Base-by-base conservation (phyloP, 2,329 filamentous ascomycete species). In the Leptosphaerulina australis region DNA sequence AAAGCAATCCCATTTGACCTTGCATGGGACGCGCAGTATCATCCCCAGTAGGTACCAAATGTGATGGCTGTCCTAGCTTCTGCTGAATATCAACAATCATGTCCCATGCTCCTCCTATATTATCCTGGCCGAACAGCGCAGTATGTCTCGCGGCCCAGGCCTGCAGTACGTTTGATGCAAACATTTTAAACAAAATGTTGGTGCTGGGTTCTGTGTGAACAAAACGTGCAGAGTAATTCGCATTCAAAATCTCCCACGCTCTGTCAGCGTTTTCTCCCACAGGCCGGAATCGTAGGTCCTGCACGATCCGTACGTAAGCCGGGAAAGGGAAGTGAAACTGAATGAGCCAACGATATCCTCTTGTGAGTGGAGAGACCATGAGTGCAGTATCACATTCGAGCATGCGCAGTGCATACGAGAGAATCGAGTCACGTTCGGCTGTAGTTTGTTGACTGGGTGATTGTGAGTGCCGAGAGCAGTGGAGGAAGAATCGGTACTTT, bases 151-250 rank as follows among this genome's bases (percentile, higher is more conserved):
- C 57, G 3, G 51, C n/a, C 62, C 59, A 65, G 1, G 60, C 83
- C 60, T 84, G 85, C 49, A 87, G 70, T 30, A 88, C 81, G 14
- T 82, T 76, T 15, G 75, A 74, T 1, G 81, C 80, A 53, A 88
- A 84, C 0, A 74, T 56, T 14, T 58, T 60, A 36, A 66, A 68
- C 17, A 74, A 61, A 5, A 63, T 56, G 38, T 62, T 60, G 1
- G 60, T 53, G 4, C 51, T 47, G 2, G 58, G 43, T 10, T 61
- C 57, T 37, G 57, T 40, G 1, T 52, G 47, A 18, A 49, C 28
- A 24, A 72, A 70, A 0, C 77, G 69, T 12, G 69, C 71, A 4
- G 72, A 64, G 44, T 70, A 79, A 46, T 80, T 80, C 3, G 76
- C 69, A 55, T 70, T 76, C 73, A 82, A 76, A 1, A 67, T 45